Evolutionary conservation across 2,329 filamentous ascomycete genomes (phyloP).

Genomic region (Cladophialophora carrionii): DNA sequence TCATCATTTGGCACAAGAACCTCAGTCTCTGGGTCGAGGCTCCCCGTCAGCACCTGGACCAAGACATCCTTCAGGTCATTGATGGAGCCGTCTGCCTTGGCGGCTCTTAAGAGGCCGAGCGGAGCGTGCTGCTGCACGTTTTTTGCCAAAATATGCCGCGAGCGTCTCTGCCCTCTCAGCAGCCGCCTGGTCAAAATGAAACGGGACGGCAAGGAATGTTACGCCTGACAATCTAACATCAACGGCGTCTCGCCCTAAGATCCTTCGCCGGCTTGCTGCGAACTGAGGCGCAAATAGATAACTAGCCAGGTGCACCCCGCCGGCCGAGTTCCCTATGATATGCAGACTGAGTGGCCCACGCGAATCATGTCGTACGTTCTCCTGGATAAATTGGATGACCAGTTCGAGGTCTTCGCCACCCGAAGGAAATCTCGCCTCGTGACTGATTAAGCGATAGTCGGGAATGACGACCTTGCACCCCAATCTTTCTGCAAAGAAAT

Average conservation of each 20-base stretch:
- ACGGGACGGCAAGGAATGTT: conserved; percentile 9
- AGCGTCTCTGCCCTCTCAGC: conserved; percentile 15
- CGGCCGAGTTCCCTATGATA: conserved; percentile 49
- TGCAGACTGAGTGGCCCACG: conserved; percentile 43
- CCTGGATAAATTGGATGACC: conserved; percentile 45
- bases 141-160: conserved; percentile 23
- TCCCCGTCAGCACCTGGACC: conserved; percentile 20
- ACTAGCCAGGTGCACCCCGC: conserved; percentile 46
- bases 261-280: neutral
- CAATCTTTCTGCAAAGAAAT: conserved; percentile 46
- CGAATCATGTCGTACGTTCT: conserved; percentile 34
- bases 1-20: conserved; percentile 25
- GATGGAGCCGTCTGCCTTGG: conserved; percentile 8
- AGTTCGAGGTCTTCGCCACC: conserved; percentile 48
- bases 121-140: conserved; percentile 8
- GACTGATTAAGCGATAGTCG: conserved; percentile 48
- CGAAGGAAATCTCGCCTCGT: conserved; percentile 48
- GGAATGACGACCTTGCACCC: conserved; percentile 45
- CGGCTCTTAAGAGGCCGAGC: conserved; percentile 25
- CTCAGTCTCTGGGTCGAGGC: conserved; percentile 31
- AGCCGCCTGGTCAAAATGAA: conserved; percentile 8
- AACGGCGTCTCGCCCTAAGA: neutral
- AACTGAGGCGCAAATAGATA: conserved; percentile 42
- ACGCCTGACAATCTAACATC: neutral
- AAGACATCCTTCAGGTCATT: conserved; percentile 14